Percentiles rank a stretch among this genome's conserved stretches.
These are phyloP conservation scores for Rhizopogon vesiculosus DNA, from an alignment of 768 basidiomycete species.

Conservation along the genomic window DNA sequence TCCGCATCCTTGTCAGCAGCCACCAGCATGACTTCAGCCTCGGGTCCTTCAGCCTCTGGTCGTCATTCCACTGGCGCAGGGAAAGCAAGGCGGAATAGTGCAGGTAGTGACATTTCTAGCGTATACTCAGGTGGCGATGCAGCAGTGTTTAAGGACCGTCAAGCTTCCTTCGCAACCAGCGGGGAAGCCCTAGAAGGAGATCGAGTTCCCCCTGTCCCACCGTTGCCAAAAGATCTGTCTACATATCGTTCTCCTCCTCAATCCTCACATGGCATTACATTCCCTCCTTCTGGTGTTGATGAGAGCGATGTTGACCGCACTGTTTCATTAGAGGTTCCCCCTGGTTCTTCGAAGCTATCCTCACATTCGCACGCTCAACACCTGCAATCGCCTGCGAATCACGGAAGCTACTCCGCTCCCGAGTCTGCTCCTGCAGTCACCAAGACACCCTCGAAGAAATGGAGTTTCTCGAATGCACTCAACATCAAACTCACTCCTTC, in stretches of 20 bases:
- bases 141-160: slow-evolving; percentile 61
- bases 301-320: slow-evolving; percentile 45
- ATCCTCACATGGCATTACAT: slow-evolving; percentile 49
- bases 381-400: slow-evolving; percentile 35
- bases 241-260: slow-evolving; percentile 67
- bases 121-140: slow-evolving; percentile 63
- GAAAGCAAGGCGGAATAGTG: slow-evolving; percentile 72
- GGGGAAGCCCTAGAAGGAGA: slow-evolving; percentile 58
- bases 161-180: slow-evolving; percentile 52
- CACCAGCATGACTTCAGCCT: slow-evolving; percentile 75
- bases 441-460: slow-evolving; percentile 92
- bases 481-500: slow-evolving; percentile 72
- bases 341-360: slow-evolving; percentile 18
- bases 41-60: slow-evolving; percentile 53
- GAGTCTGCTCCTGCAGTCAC: slow-evolving; percentile 43
- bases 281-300: slow-evolving; percentile 42
- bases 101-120: slow-evolving; percentile 79
- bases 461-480: slow-evolving; percentile 88
- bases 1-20: slow-evolving; percentile 77
- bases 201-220: slow-evolving; percentile 88
- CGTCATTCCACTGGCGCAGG: slow-evolving; percentile 63
- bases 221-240: slow-evolving; percentile 86
- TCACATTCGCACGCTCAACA: slow-evolving; percentile 26
- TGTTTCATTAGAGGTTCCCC: slow-evolving; percentile 48
- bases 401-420: slow-evolving; percentile 33